Conservation (phyloP, 257 asterid species). For the Dorcoceras hygrometricum region DNA sequence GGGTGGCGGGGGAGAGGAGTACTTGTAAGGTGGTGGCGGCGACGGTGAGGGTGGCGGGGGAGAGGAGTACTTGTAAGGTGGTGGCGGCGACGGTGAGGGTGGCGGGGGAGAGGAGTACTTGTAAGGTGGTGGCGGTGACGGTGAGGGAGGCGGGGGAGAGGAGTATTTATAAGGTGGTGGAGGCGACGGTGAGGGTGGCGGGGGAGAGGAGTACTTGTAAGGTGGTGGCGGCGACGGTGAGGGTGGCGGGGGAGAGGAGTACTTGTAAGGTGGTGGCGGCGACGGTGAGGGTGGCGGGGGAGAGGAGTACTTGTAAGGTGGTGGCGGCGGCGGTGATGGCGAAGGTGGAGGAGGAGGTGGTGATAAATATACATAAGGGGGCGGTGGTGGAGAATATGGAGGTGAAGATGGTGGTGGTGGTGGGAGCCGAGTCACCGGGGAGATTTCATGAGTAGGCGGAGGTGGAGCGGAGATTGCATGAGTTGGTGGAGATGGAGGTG, state of each 20-base stretch:
- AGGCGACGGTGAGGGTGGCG: conserved; percentile 25
- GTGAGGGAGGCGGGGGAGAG: conserved; percentile 24
- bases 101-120: conserved; percentile 6
- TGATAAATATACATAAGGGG: conserved; percentile 31
- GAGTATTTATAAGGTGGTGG: conserved; percentile 18
- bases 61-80: conserved; percentile 1
- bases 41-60: conserved; percentile 39
- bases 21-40: conserved; percentile 33
- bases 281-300: conserved; percentile 14
- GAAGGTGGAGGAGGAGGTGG: conserved; percentile 36
- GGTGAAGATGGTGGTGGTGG: conserved; percentile 28
- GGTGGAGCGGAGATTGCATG: conserved; percentile 26
- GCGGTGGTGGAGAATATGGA: conserved; percentile 25
- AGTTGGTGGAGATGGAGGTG: conserved; percentile 40
- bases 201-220: conserved; percentile 15
- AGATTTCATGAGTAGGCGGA: conserved; percentile 32
- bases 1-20: conserved; percentile 32
- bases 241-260: conserved; percentile 27
- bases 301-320: conserved; percentile 26
- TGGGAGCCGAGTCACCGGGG: conserved; percentile 32
- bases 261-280: conserved; percentile 17
- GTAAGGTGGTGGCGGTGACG: conserved; percentile 31
- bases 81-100: conserved; percentile 28
- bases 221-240: conserved; percentile 21
- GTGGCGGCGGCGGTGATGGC: conserved; percentile 29